phyloP scores from a whole-genome alignment of 2,329 filamentous ascomycete species.

The Xylariales sp. region DNA sequence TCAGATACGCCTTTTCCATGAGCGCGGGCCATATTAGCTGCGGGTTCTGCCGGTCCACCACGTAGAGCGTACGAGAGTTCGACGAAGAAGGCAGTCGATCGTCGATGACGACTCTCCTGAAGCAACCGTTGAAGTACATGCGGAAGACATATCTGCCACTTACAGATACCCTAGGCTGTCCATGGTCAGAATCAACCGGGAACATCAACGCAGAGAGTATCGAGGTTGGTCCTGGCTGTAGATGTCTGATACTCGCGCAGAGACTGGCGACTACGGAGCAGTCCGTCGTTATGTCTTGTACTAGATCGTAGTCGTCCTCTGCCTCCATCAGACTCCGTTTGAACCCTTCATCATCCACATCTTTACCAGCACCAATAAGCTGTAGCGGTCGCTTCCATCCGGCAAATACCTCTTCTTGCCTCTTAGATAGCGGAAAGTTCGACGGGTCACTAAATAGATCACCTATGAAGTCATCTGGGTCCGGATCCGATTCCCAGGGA shows the following conservation, averaged over 20 bases:
- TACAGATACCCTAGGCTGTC: conserved; percentile 58
- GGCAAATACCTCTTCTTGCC: conserved; percentile 71
- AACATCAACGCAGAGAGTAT: conserved; percentile 69
- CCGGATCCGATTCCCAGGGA: conserved; percentile 69
- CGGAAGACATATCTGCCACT: conserved; percentile 88
- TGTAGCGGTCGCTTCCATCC: conserved; percentile 78
- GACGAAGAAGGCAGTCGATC: conserved; percentile 78
- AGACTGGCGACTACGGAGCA: conserved; percentile 96
- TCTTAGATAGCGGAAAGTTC: conserved; percentile 66
- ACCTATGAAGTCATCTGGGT: conserved; percentile 57
- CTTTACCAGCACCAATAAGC: conserved; percentile 34
- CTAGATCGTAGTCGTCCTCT: conserved; percentile 66
- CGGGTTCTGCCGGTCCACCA: conserved; percentile 79
- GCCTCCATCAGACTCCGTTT: conserved; percentile 27
- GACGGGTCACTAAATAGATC: conserved; percentile 64
- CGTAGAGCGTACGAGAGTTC: conserved; percentile 72
- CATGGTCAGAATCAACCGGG: conserved; percentile 61
- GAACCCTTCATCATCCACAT: conserved; percentile 2
- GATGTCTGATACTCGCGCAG: conserved; percentile 71
- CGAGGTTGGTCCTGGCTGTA: conserved; percentile 63
- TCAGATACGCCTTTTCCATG: conserved; percentile 93
- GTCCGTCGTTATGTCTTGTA: conserved; percentile 93
- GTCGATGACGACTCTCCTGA: conserved; percentile 84
- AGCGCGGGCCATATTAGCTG: conserved; percentile 86
- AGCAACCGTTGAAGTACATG: conserved; percentile 95